These are phyloP conservation scores for Daldinia sp. DNA, from an alignment of 2,329 filamentous ascomycete species.

Conservation along the genomic window DNA sequence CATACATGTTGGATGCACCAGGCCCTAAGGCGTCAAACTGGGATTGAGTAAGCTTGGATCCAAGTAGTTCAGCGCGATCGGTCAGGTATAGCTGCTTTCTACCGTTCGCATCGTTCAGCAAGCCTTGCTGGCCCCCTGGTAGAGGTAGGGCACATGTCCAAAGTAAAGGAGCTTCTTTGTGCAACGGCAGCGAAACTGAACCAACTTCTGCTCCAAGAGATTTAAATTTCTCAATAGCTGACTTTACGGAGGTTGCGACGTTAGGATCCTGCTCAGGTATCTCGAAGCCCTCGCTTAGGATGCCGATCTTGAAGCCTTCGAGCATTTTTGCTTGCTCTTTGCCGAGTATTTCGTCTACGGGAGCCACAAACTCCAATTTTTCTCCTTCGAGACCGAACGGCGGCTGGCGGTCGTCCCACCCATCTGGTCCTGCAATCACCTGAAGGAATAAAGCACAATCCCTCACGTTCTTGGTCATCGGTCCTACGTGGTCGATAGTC, in stretches of 20 bases:
- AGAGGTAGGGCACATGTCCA: slow-evolving; percentile 38
- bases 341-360: slow-evolving; percentile 30
- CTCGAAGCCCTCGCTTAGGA: slow-evolving; percentile 45
- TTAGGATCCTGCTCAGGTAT: slow-evolving; percentile 38
- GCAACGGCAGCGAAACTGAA: slow-evolving; percentile 44
- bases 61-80: slow-evolving; percentile 38
- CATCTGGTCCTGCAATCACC: slow-evolving; percentile 46
- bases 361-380: slow-evolving; percentile 29
- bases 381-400: slow-evolving; percentile 36
- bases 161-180: slow-evolving; percentile 35
- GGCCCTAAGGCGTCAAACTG: slow-evolving; percentile 43
- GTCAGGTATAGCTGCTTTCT: slow-evolving; percentile 41
- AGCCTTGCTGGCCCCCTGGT: slow-evolving; percentile 29
- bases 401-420: slow-evolving; percentile 47
- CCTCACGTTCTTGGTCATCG: slow-evolving; percentile 43
- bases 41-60: slow-evolving; percentile 37
- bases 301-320: slow-evolving; percentile 44
- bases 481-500: slow-evolving; percentile 46
- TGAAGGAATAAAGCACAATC: slow-evolving; percentile 47
- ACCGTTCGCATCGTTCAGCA: slow-evolving; percentile 36
- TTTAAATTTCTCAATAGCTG: slow-evolving; percentile 41
- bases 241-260: slow-evolving; percentile 38
- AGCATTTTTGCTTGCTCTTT: slow-evolving; percentile 33
- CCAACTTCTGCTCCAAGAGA: slow-evolving; percentile 42
- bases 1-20: slow-evolving; percentile 39